These are phyloP conservation scores for Diacronema lutheri DNA, from an alignment of 78 protist species.

Conservation along the genomic window DNA sequence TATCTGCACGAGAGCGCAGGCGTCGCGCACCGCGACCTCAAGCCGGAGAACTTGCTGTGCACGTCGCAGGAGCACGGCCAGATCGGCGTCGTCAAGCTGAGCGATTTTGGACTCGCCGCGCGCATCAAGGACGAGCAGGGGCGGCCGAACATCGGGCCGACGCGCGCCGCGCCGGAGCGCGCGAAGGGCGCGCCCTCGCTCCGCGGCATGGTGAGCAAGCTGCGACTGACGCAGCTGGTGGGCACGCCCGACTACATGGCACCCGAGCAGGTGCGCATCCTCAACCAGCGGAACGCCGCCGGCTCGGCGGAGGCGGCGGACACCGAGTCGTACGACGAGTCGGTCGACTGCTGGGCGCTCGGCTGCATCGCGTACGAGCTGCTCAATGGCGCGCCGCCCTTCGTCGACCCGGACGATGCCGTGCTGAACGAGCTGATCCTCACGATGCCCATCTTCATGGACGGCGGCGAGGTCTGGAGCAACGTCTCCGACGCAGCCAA, in stretches of 20 bases:
- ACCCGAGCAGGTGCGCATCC: too few species aligned
- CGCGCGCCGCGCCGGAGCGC: too few species aligned
- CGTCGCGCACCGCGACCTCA: background rate
- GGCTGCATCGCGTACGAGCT: too few species aligned
- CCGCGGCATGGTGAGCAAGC: too few species aligned
- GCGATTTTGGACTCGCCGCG: slow-evolving; percentile 31
- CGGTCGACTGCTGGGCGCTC: too few species aligned
- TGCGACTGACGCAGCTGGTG: too few species aligned
- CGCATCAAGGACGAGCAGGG: background rate
- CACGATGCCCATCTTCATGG: background rate
- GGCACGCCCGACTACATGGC: too few species aligned
- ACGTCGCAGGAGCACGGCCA: background rate
- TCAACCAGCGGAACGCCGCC: too few species aligned
- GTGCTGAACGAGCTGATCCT: background rate
- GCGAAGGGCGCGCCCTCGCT: too few species aligned
- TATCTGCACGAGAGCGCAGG: background rate
- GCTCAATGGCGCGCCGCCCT: slow-evolving; percentile 21
- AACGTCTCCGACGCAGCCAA: background rate
- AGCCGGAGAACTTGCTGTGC: background rate
- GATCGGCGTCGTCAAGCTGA: background rate
- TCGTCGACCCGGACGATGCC: background rate
- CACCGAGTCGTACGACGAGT: too few species aligned
- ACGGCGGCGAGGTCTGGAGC: background rate
- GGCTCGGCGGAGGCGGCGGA: too few species aligned
- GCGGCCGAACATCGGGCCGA: background rate